These are phyloP conservation scores for Hymenoscyphus occultus DNA, from an alignment of 2,329 filamentous ascomycete species.

Conservation along the genomic window DNA sequence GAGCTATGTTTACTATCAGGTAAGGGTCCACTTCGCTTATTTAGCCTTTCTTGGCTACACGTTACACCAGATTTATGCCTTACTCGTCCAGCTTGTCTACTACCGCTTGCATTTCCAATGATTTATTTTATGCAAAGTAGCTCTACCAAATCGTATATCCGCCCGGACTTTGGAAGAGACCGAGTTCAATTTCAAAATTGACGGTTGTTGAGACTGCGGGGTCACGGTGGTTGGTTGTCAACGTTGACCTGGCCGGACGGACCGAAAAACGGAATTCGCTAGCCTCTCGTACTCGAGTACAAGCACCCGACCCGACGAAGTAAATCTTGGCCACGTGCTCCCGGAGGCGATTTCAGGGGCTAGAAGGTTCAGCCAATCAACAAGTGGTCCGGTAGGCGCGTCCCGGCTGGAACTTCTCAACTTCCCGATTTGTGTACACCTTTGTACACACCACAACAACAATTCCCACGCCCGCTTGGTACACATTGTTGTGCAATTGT, in stretches of 20 bases:
- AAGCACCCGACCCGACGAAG: too few species aligned
- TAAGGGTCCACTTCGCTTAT: too few species aligned
- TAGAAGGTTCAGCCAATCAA: not conserved
- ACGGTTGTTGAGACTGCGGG: not conserved
- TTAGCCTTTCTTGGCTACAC: too few species aligned
- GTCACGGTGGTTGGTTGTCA: not conserved
- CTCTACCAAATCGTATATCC: not conserved
- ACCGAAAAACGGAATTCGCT: not conserved
- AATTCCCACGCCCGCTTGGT: not conserved
- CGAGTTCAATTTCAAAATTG: not conserved
- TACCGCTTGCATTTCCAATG: not conserved
- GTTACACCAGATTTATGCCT: too few species aligned
- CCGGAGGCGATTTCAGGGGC: not conserved
- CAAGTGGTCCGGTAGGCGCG: not conserved
- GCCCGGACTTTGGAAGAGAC: not conserved
- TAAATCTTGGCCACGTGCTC: too few species aligned
- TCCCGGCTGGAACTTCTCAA: not conserved
- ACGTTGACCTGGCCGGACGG: not conserved
- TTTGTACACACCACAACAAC: not conserved
- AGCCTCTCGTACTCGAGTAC: too few species aligned
- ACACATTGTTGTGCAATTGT: not conserved
- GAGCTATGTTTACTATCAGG: too few species aligned
- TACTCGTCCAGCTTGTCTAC: too few species aligned
- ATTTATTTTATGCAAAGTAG: not conserved
- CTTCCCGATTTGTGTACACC: not conserved